Evolutionary conservation across 2,329 filamentous ascomycete species (phyloP), one percentile per base, ranked within the genome.

Genomic region (Seiridium unicorne): DNA sequence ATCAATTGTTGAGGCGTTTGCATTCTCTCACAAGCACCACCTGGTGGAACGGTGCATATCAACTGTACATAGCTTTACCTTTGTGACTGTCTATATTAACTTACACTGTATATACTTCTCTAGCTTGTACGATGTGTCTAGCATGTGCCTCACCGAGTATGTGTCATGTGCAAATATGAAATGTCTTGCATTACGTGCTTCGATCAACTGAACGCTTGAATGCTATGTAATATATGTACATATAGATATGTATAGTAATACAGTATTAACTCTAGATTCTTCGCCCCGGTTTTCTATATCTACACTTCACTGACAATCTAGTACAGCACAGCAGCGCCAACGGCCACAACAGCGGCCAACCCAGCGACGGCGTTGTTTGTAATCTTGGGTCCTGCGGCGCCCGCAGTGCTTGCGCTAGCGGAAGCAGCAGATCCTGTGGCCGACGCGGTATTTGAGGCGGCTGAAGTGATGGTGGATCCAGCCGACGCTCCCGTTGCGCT

Each of bases 51-150:
- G 18, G 38, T 18, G 10, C 9, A 13, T 9, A 34, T 10, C 11
- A n/a, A n/a, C 18, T 55, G 51, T 55, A 55, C n/a, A 55, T 55
- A 55, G 36, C 18, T 44, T 55, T 32, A 42, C 26, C 38, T 38
- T 44, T 26, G 31, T 55, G 35, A 42, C 38, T 55, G 51, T 55
- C 51, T 44, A 44, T 55, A 55, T 44, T 38, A 26, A 55, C 7
- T 55, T 44, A 32, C 26, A 13, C 38, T 55, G 51, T 55, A 55
- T 55, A 55, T 55, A 55, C 36, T 55, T 40, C 18, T 55, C 38
- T 44, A n/a, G 26, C 7, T 18, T 9, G 13, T 13, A 32, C 10
- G 5, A 36, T 31, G 13, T 44, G 18, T 44, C 31, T 34, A 9
- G 18, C 4, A 3, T 7, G n/a, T 18, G 6, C 18, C n/a, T 18